Percentiles rank a stretch among this genome's conserved stretches.
Evolutionary conservation across 495 filamentous ascomycete genomes (phyloP).

Genomic region (Delitschia confertaspora): DNA sequence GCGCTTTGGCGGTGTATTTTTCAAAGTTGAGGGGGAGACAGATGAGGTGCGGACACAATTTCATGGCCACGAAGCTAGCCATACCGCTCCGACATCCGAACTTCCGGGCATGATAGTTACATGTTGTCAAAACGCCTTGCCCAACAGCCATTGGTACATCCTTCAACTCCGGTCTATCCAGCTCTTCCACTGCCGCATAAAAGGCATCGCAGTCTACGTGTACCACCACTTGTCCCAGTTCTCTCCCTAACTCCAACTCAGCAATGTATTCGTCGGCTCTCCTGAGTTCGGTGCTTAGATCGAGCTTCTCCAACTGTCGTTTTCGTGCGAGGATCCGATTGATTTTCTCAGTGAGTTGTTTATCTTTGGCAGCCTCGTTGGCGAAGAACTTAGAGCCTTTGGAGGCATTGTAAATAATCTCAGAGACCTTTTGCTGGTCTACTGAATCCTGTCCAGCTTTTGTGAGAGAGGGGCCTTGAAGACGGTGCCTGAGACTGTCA

Average conservation of each 20-base stretch:
- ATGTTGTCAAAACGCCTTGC: constrained; percentile 83
- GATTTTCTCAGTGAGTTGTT: constrained; percentile 77
- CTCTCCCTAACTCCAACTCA: constrained; percentile 66
- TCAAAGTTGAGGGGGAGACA: constrained; percentile 74
- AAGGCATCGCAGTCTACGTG: constrained; percentile 98
- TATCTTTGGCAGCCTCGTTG: constrained; percentile 77
- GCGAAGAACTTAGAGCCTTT: constrained; percentile 97
- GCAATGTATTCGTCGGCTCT: constrained; percentile 74
- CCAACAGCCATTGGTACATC: constrained; percentile 90
- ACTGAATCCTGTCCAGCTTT: constrained; percentile 92
- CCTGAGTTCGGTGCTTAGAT: constrained; percentile 62
- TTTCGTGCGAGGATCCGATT: constrained; percentile 70
- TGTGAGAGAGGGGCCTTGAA: constrained; percentile 87
- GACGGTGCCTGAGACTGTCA: constrained; percentile 54
- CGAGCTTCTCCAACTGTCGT: constrained; percentile 62
- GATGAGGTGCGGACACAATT: constrained; percentile 84
- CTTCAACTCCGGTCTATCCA: constrained; percentile 83
- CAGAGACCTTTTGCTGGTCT: constrained; percentile 91
- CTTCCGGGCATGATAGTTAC: constrained; percentile 86
- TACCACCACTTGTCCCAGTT: constrained; percentile 75
- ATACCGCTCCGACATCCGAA: constrained; percentile 90
- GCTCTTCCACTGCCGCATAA: constrained; percentile 88
- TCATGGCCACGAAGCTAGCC: constrained; percentile 91
- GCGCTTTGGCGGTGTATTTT: constrained; percentile 85
- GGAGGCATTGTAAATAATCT: constrained; percentile 94